phyloP scores from a whole-genome alignment of 495 filamentous ascomycete genomes.

The Lasiosphaeria hispida region DNA sequence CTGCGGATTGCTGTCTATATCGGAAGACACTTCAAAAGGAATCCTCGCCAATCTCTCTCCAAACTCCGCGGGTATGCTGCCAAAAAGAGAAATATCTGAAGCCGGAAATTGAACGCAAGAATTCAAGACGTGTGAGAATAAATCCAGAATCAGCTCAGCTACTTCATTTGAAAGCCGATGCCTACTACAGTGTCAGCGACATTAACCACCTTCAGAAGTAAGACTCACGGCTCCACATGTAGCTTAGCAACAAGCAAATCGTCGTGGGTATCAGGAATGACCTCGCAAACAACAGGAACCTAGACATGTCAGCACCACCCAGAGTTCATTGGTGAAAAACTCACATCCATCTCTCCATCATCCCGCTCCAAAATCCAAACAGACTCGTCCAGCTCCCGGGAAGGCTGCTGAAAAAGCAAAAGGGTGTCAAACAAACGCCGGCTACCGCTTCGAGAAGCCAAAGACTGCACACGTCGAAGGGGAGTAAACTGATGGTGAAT shows the following conservation, averaged over 20 bases:
- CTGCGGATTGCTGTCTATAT: background rate
- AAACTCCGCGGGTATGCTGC: slow-evolving; percentile 6
- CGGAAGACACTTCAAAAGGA: background rate
- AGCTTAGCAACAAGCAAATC: slow-evolving; percentile 26
- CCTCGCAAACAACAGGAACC: slow-evolving; percentile 67
- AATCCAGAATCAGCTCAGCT: slow-evolving; percentile 40
- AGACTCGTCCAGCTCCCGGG: slow-evolving; percentile 46
- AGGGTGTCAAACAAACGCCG: slow-evolving; percentile 70
- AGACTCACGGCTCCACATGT: slow-evolving; percentile 23
- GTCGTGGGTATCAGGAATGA: slow-evolving; percentile 46
- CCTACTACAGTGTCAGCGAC: slow-evolving; percentile 18
- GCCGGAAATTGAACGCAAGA: slow-evolving; percentile 32
- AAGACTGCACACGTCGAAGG: slow-evolving; percentile 59
- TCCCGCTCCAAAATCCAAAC: slow-evolving; percentile 69
- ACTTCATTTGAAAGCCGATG: slow-evolving; percentile 41
- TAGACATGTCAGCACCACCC: slow-evolving; percentile 16
- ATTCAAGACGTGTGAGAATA: slow-evolving; percentile 48
- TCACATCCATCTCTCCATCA: slow-evolving; percentile 70
- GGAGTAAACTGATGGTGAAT: slow-evolving; percentile 67
- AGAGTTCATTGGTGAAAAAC: slow-evolving; percentile 20
- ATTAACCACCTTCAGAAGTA: background rate
- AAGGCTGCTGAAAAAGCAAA: slow-evolving; percentile 65
- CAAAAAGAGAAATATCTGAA: slow-evolving; percentile 22
- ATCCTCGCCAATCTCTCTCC: background rate
- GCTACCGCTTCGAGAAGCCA: slow-evolving; percentile 23